Conservation (phyloP, 2,329 filamentous ascomycete species). For the Dothideomycetes sp. region DNA sequence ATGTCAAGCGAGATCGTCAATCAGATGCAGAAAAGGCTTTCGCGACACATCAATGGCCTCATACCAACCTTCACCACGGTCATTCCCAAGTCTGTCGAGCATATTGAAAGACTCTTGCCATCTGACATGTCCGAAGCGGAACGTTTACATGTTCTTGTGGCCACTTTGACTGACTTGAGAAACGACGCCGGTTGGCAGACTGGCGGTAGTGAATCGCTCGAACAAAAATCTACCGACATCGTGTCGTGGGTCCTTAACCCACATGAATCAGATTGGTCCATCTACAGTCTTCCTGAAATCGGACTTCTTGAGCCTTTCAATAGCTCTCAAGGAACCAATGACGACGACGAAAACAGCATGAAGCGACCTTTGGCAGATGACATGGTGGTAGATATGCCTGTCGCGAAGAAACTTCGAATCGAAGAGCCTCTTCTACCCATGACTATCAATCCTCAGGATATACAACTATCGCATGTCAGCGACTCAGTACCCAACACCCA, state of each 20-base stretch:
- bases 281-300: constrained; percentile 11
- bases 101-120: constrained; percentile 34
- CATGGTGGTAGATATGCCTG: neutral
- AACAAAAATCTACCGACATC: constrained; percentile 23
- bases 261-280: constrained; percentile 15
- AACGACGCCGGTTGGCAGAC: constrained; percentile 25
- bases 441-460: constrained; percentile 26
- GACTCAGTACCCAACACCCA: constrained; percentile 29
- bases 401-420: constrained; percentile 21
- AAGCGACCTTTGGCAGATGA: constrained; percentile 12
- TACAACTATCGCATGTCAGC: constrained; percentile 33
- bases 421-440: constrained; percentile 15
- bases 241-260: constrained; percentile 19
- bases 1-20: constrained; percentile 9
- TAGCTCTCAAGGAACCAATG: constrained; percentile 8
- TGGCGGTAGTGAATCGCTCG: constrained; percentile 17
- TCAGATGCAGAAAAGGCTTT: constrained; percentile 4
- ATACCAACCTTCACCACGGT: constrained; percentile 28
- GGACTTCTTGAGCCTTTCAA: constrained; percentile 5
- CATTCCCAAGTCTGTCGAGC: constrained; percentile 34
- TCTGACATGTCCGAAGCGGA: constrained; percentile 19
- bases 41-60: neutral
- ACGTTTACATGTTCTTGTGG: constrained; percentile 29
- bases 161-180: constrained; percentile 27
- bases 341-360: neutral